A percentile compares a stretch with the other conserved stretches of the same genome.
Conservation (phyloP, 495 filamentous ascomycete genomes). For the Penicillium flavigenum region DNA sequence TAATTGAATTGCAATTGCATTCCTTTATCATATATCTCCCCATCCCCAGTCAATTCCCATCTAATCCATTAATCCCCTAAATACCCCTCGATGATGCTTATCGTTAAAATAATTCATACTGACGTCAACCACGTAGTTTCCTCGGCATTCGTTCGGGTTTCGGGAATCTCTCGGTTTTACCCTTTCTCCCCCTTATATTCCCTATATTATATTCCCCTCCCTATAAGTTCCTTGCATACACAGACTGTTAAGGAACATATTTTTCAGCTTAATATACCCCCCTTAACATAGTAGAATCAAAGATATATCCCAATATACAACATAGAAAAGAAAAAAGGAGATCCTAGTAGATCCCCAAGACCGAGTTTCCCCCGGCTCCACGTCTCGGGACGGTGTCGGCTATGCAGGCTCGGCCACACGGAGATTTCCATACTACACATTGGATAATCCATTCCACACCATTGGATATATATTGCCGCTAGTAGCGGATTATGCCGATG, state of each 20-base stretch:
- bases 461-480: background rate
- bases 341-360: background rate
- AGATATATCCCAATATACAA: background rate
- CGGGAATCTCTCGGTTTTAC: background rate
- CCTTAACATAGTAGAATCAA: too few species aligned
- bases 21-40: background rate
- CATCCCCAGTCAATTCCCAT: background rate
- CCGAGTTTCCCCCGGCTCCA: constrained; percentile 22
- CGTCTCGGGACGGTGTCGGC: constrained; percentile 36
- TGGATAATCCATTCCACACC: background rate
- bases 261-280: background rate
- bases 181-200: background rate
- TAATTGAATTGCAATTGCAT: background rate
- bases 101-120: constrained; percentile 4
- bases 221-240: background rate
- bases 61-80: background rate
- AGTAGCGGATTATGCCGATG: background rate
- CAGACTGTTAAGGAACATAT: background rate
- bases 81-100: constrained; percentile 4
- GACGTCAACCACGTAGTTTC: constrained; percentile 14
- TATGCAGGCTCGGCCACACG: constrained; percentile 40
- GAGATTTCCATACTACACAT: constrained; percentile 18
- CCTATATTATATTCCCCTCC: too few species aligned
- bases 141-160: background rate
- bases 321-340: background rate